Conservation (phyloP, 2,329 filamentous ascomycete species). For the Botryotinia calthae region DNA sequence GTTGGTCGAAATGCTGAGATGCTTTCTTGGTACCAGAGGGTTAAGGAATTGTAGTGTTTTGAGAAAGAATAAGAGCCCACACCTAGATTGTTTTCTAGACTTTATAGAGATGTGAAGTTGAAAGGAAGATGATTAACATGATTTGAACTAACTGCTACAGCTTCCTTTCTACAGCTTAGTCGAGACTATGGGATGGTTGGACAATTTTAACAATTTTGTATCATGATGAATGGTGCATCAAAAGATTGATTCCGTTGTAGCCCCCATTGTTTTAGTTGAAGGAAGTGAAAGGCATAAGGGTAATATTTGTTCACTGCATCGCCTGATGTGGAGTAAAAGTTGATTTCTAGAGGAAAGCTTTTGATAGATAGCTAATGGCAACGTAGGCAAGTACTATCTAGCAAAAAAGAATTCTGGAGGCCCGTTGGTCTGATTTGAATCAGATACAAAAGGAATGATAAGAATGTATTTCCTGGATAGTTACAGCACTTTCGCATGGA, state of each 20-base stretch:
- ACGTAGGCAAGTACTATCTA: not conserved
- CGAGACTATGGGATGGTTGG: not conserved
- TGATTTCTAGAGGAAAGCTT: not conserved
- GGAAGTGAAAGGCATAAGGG: not conserved
- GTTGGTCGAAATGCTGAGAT: not conserved
- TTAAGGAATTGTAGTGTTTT: not conserved
- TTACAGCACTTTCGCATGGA: not conserved
- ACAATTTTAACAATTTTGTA: not conserved
- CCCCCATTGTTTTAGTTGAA: not conserved
- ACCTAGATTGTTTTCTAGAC: not conserved
- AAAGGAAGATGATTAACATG: not conserved
- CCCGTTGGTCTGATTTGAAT: not conserved
- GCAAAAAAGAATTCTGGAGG: accelerated
- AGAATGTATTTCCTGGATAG: too few relatives aligned
- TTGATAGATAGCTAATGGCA: not conserved
- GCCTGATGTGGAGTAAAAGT: not conserved
- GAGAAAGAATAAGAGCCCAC: not conserved
- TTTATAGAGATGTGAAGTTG: not conserved
- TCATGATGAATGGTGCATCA: accelerated
- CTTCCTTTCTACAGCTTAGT: not conserved
- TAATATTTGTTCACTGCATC: not conserved
- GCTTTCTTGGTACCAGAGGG: not conserved
- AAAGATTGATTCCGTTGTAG: not conserved
- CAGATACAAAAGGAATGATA: not conserved
- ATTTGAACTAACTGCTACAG: not conserved